phyloP scores from a whole-genome alignment of 2,329 filamentous ascomycete genomes.

The Claviceps digitariae region DNA sequence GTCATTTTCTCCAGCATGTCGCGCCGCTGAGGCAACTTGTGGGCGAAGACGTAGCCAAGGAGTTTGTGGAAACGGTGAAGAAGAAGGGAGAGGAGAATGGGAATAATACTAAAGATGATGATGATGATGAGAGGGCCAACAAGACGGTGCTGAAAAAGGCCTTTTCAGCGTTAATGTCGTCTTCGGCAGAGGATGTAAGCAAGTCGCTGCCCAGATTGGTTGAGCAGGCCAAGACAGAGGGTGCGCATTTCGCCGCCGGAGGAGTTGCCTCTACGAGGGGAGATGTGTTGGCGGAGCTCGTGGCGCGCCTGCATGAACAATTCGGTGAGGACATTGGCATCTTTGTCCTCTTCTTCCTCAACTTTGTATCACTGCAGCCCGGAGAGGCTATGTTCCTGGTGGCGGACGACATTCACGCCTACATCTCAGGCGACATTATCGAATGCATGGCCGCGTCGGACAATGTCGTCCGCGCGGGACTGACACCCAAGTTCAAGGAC shows the following conservation, averaged over 20 bases:
- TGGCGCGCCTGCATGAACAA: constrained; percentile 63
- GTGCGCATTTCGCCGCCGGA: constrained; percentile 58
- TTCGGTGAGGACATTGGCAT: constrained; percentile 86
- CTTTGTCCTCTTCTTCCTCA: constrained; percentile 94
- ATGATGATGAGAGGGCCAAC: constrained; percentile 42
- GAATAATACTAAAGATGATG: background rate
- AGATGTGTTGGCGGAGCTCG: constrained; percentile 60
- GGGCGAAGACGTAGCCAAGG: constrained; percentile 46
- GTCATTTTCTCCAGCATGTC: constrained; percentile 58
- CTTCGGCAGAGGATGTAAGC: constrained; percentile 43
- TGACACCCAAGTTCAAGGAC: constrained; percentile 98
- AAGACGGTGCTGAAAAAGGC: constrained; percentile 64
- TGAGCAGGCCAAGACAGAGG: constrained; percentile 52
- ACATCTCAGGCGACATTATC: constrained; percentile 85
- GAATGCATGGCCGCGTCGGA: constrained; percentile 99
- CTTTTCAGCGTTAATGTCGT: constrained; percentile 73
- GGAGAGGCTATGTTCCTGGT: constrained; percentile 94
- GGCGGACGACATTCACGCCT: constrained; percentile 95
- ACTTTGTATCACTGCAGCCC: constrained; percentile 75
- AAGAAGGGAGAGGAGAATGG: constrained; percentile 12
- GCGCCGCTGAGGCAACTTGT: constrained; percentile 50
- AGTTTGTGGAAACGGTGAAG: constrained; percentile 38
- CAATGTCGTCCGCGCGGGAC: constrained; percentile 93
- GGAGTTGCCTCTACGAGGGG: constrained; percentile 56
- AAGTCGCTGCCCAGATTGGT: constrained; percentile 55